phyloP scores from a whole-genome alignment of 257 asterid genomes.

The Gentiana dahurica region DNA sequence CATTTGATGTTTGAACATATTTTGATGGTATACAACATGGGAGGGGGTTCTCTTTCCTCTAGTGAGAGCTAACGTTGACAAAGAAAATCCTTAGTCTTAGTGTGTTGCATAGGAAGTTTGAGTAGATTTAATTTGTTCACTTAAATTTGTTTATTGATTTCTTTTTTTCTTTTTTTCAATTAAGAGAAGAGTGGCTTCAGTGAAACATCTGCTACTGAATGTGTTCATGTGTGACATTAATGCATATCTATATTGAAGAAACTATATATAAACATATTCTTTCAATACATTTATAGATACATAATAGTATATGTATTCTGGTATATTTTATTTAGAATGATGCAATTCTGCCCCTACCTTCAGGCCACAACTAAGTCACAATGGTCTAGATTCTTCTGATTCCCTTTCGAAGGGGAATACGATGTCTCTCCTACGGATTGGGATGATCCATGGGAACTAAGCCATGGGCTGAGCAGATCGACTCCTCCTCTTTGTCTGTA shows the following conservation, averaged over 20 bases:
- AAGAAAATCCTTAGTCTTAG: slow-evolving; percentile 21
- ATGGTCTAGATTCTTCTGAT: too few species aligned
- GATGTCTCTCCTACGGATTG: too few species aligned
- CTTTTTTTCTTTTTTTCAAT: background rate
- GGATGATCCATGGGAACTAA: too few species aligned
- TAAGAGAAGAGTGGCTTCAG: slow-evolving; percentile 6
- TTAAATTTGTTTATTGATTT: slow-evolving; percentile 1
- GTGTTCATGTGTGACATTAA: slow-evolving; percentile 28
- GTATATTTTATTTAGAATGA: too few species aligned
- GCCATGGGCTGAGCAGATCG: too few species aligned
- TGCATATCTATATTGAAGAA: background rate
- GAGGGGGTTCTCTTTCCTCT: slow-evolving; percentile 8
- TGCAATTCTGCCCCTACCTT: too few species aligned
- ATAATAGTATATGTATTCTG: too few species aligned
- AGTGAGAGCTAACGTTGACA: slow-evolving; percentile 23
- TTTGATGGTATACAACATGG: slow-evolving; percentile 15
- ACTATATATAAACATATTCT: too few species aligned
- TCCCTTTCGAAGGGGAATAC: too few species aligned
- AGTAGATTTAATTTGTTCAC: slow-evolving; percentile 23
- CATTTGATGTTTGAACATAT: slow-evolving; percentile 21
- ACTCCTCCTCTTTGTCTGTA: too few species aligned
- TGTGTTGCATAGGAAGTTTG: slow-evolving; percentile 26
- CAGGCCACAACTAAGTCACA: too few species aligned
- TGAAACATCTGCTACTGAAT: slow-evolving; percentile 12
- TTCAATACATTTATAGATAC: too few species aligned